Conservation (phyloP, 2,329 filamentous ascomycete genomes). For the Sordariomycetes sp. region DNA sequence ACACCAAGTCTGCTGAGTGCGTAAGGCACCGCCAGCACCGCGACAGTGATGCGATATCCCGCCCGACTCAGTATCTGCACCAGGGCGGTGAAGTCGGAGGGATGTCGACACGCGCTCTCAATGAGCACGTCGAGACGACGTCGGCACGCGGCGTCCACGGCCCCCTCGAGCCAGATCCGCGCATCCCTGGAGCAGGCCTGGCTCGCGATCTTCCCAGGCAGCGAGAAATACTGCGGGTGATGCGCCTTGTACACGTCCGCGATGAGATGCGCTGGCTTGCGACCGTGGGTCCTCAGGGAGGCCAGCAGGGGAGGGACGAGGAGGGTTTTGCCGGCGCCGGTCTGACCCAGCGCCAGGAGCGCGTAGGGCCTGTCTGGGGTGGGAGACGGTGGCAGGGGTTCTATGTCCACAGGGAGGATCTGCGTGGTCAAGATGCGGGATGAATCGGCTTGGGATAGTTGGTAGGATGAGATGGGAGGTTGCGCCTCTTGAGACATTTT, state of each 20-base stretch:
- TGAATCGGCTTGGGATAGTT: too few relatives aligned
- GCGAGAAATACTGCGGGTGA: slow-evolving; percentile 29
- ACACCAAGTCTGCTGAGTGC: slow-evolving; percentile 32
- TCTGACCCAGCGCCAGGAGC: slow-evolving; percentile 35
- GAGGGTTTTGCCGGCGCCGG: slow-evolving; percentile 38
- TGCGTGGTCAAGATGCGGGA: slow-evolving; percentile 17
- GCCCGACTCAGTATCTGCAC: slow-evolving; percentile 20
- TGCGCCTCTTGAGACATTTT: too few relatives aligned
- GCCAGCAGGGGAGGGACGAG: slow-evolving; percentile 26
- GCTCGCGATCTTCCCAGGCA: slow-evolving; percentile 24
- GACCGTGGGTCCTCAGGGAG: slow-evolving; percentile 15
- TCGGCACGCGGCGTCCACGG: slow-evolving; percentile 21
- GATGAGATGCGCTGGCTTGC: slow-evolving; percentile 28
- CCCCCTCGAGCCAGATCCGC: slow-evolving; percentile 32
- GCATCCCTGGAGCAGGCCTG: slow-evolving; percentile 29
- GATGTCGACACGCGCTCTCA: slow-evolving; percentile 35
- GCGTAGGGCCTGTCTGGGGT: slow-evolving; percentile 19
- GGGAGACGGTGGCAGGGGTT: slow-evolving; percentile 6
- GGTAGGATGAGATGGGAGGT: too few relatives aligned
- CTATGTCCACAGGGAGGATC: slow-evolving; percentile 24
- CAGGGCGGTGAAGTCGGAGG: slow-evolving; percentile 28
- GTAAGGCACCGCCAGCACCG: slow-evolving; percentile 30
- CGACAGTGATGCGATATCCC: slow-evolving; percentile 28
- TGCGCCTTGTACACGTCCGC: slow-evolving; percentile 40
- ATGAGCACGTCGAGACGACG: slow-evolving; percentile 26